Conservation (phyloP, 208 protist genomes). For the Phytomonas francai region DNA sequence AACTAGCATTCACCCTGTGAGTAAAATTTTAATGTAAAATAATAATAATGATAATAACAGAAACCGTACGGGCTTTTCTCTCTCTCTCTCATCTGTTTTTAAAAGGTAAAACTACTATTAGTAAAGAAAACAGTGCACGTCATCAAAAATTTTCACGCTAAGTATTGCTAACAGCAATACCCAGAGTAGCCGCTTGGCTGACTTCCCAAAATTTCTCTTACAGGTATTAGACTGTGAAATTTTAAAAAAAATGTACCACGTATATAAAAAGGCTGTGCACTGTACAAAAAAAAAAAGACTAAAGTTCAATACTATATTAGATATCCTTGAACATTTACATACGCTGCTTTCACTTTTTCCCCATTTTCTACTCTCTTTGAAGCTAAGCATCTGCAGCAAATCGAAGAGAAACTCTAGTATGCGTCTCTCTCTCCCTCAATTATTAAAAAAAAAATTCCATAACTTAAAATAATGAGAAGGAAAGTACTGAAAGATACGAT, state of each 20-base stretch:
- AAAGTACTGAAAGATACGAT: not conserved
- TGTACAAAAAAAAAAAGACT: constrained; percentile 12
- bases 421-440: not conserved
- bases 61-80: not conserved
- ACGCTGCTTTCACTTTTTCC: not conserved
- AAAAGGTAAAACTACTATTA: not conserved
- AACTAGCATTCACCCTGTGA: constrained; percentile 3
- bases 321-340: constrained; percentile 1
- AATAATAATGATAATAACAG: not conserved
- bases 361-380: not conserved
- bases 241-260: not conserved
- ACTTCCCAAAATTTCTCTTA: not conserved
- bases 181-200: not conserved
- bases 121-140: not conserved
- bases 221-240: not conserved
- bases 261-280: constrained; percentile 3
- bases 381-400: not conserved
- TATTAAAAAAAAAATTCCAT: not conserved
- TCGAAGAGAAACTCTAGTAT: not conserved
- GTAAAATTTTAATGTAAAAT: constrained; percentile 5
- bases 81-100: not conserved
- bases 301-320: not conserved
- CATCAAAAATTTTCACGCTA: not conserved
- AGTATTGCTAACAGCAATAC: not conserved
- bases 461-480: not conserved